Base-by-base conservation (phyloP, 306 rosid genomes). In the Quercus agrifolia region DNA sequence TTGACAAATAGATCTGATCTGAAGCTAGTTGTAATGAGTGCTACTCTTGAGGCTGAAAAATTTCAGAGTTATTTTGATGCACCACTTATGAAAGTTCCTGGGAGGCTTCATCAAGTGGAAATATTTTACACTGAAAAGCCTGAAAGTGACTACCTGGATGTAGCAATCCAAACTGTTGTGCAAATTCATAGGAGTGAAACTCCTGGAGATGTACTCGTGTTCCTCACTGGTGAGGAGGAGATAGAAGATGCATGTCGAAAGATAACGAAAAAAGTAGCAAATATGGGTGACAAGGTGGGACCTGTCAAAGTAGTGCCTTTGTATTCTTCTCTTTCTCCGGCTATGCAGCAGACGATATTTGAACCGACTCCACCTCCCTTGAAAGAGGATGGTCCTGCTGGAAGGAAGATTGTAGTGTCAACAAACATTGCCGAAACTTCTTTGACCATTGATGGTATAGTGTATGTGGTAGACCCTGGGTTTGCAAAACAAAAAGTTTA, bases 1-100 rank as follows among this genome's bases (percentile, higher is more conserved):
- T 85, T 92, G 76, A 92, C 73, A 87, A 92, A 91, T 76, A 91
- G 98, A 79, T 81, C 97, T 58, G 97, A 94, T 82, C 31, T 94
- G 84, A 94, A 94, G 93, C 74, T 94, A 84, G 99, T 94, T 31
- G 97, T 92, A 69, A 94, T 94, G 99, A 92, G 99, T 91, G 99
- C 97, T 17, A 94, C 99, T 18, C 97, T 92, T 44, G 99, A 94
- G 88, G 99, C 99, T 82, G 97, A 92, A 84, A 94, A 94, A 90
- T 94, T 94, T 84, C 97, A 90, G 89, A 92, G 93, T 38, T 94
- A 92, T 83, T 23, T 23, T 23, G 23, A 23, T 23, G 23, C 23
- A 23, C 23, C 23, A 1, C 23, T 23, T 23, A 23, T 23, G 23
- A 23, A 23, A 23, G 23, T 23, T 23, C 23, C 23, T 23, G 1